A percentile compares a stretch with the other conserved stretches of the same genome.
Evolutionary conservation across 306 rosid genomes (phyloP).

Genomic region (Trifolium subterraneum): DNA sequence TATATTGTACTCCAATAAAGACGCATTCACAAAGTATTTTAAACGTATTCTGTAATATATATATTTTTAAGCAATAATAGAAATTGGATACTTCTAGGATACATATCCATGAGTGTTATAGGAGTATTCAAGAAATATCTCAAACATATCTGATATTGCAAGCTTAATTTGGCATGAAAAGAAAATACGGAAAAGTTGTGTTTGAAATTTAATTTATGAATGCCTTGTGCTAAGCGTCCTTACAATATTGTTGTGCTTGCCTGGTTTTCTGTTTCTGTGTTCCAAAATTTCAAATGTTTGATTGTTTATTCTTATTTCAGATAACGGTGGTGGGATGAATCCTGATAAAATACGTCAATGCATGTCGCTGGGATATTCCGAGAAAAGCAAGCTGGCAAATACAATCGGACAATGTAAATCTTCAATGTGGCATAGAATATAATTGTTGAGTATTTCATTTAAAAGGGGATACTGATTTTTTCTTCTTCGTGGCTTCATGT

Average conservation of each 20-base stretch:
- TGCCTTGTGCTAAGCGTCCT: too few relatives aligned
- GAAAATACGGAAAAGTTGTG: too few relatives aligned
- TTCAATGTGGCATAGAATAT: conserved; percentile 8
- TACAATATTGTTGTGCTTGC: not conserved
- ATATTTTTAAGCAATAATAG: too few relatives aligned
- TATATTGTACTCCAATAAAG: too few relatives aligned
- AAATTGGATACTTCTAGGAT: too few relatives aligned
- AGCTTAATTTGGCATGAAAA: not conserved
- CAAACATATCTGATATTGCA: not conserved
- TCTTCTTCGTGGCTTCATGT: conserved; percentile 34
- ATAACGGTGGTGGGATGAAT: conserved; percentile 99
- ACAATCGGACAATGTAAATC: conserved; percentile 88
- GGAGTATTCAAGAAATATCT: too few relatives aligned
- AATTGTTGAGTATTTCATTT: conserved; percentile 9
- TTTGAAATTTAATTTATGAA: too few relatives aligned
- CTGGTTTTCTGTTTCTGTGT: conserved; percentile 7
- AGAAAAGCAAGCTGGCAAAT: conserved; percentile 84
- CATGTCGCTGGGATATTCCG: conserved; percentile 96
- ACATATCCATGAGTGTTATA: too few relatives aligned
- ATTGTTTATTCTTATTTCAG: conserved; percentile 57
- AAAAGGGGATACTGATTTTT: conserved; percentile 40
- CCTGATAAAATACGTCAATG: conserved; percentile 98
- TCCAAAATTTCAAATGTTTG: conserved; percentile 31
- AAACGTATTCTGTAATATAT: too few relatives aligned
- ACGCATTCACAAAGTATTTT: not conserved